Evolutionary conservation across 2,329 filamentous ascomycete species (phyloP), one percentile per base, ranked within the genome.

Genomic region (Orbilia oligospora): DNA sequence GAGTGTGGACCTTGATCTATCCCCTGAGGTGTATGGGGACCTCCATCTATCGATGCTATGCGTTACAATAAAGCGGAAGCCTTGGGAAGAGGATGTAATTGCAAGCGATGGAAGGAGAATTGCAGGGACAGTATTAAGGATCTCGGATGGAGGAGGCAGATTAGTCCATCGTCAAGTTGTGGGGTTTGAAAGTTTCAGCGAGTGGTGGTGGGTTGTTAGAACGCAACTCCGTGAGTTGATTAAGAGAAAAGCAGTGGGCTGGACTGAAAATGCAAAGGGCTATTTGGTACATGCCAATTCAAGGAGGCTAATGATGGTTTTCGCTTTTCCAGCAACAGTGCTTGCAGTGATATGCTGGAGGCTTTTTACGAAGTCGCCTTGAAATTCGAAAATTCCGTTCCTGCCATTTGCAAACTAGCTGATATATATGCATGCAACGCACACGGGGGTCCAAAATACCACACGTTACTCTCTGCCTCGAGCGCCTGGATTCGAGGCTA

Each of bases 171-270:
- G 70, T 4, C 76, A 79, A 16, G 76, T 79, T 3, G 76, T 79
- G 12, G 76, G 76, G 5, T 75, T 79, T n/a, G 66, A 73, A 33
- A 79, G 70, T 36, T 75, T 73, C 53, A 41, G 70, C 10, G 76
- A 79, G 33, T 79, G 76, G 76, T 79, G 76, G 76, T 75, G 69
- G 76, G 76, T 79, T 16, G 69, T 64, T 6, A 51, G 55, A n/a
- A 71, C 65, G 12, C 76, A 79, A n/a, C 55, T 79, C 10, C 44
- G 30, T 8, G 76, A 71, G 24, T 53, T 79, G 14, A 27, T 63
- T 8, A 67, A 44, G 33, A 22, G 33, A 6, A 73, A 65, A n/a
- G 16, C 61, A 0, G 5, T 16, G 9, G 27, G 24, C 10, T 20
- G 56, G n/a, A 44, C 22, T 18, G 44, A 51, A 24, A 33, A 12